phyloP scores from a whole-genome alignment of 305 asterid genomes.

The Euphrasia arctica region DNA sequence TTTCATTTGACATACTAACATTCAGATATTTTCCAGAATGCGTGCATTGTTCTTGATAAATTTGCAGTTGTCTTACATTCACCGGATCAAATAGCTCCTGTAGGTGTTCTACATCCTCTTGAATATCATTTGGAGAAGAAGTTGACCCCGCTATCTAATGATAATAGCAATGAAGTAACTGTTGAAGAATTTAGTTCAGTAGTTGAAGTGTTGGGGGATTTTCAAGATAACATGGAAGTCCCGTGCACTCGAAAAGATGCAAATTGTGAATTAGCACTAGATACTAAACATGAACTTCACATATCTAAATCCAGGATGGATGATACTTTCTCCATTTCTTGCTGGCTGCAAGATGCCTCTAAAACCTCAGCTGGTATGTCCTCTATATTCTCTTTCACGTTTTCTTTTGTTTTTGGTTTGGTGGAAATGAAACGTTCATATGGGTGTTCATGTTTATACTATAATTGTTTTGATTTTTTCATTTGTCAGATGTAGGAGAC shows the following conservation, averaged over 20 bases:
- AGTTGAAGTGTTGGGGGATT: conserved; percentile 66
- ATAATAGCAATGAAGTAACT: conserved; percentile 30
- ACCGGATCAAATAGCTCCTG: conserved; percentile 85
- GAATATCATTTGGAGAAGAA: conserved; percentile 83
- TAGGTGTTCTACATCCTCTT: conserved; percentile 90
- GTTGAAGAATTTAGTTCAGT: conserved; percentile 44
- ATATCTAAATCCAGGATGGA: conserved; percentile 57
- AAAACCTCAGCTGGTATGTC: conserved; percentile 58
- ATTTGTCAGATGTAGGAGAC: conserved; percentile 56
- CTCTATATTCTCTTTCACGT: conserved; percentile 9
- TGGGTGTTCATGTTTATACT: conserved; percentile 14
- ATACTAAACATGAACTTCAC: conserved; percentile 37
- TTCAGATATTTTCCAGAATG: conserved; percentile 58
- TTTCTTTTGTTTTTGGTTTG: conserved; percentile 6
- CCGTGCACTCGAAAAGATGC: conserved; percentile 28
- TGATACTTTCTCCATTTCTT: conserved; percentile 57
- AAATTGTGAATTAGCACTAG: conserved; percentile 32
- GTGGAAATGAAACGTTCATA: conserved; percentile 12
- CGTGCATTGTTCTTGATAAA: conserved; percentile 85
- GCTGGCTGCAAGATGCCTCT: conserved; percentile 71
- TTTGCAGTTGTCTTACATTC: conserved; percentile 79
- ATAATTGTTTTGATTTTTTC: conserved; percentile 16
- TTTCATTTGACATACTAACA: conserved; percentile 28
- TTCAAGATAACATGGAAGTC: conserved; percentile 37
- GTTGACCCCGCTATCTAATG: conserved; percentile 35